Conservation (phyloP, 352 stramenopile species). For the Pilasporangium apinafurcum region DNA sequence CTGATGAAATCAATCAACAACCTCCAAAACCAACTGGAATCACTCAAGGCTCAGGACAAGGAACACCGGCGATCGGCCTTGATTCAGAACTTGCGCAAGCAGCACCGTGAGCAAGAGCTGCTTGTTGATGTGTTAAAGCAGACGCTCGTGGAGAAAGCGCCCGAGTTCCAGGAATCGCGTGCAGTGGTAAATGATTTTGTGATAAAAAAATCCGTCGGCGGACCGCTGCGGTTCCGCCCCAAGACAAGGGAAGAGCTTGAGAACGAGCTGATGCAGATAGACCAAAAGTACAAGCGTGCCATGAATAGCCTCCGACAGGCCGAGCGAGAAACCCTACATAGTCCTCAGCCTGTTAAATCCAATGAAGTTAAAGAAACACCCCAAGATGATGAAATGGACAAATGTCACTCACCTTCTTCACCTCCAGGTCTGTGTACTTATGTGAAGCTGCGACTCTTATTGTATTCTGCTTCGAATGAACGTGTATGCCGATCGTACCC, state of each 20-base stretch:
- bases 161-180: constrained; percentile 55
- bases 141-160: constrained; percentile 48
- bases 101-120: constrained; percentile 78
- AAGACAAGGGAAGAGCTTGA: constrained; percentile 85
- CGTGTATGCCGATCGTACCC: not conserved
- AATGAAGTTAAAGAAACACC: no score
- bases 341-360: constrained; percentile 9
- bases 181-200: constrained; percentile 84
- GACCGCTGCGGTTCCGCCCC: constrained; percentile 71
- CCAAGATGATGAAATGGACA: constrained; percentile 7
- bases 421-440: constrained; percentile 1
- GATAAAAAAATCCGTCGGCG: constrained; percentile 71
- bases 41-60: constrained; percentile 75
- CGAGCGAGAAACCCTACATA: constrained; percentile 8
- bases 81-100: constrained; percentile 75
- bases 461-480: no score
- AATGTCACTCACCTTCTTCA: not conserved
- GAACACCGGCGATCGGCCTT: constrained; percentile 81
- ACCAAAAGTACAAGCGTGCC: constrained; percentile 63
- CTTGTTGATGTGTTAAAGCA: constrained; percentile 84
- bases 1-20: constrained; percentile 85
- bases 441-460: not conserved
- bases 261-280: constrained; percentile 65
- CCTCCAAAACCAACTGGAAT: constrained; percentile 68
- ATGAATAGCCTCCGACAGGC: constrained; percentile 58